phyloP scores from a whole-genome alignment of 805 yeast species.

The Starmerella geochares region DNA sequence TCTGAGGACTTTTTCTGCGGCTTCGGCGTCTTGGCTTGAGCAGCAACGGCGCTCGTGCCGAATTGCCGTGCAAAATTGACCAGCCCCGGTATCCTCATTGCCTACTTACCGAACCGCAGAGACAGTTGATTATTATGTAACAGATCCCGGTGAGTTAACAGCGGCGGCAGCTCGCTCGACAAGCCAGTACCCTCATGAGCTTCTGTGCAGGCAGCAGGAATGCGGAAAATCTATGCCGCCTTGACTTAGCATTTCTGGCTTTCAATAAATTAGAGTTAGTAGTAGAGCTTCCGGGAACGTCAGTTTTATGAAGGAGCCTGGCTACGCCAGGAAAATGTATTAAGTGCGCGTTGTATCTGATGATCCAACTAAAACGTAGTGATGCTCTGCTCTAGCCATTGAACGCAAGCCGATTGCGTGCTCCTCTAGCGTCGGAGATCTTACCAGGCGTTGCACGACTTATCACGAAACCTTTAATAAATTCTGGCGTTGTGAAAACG shows the following conservation, averaged over 20 bases:
- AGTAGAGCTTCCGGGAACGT: too few relatives aligned
- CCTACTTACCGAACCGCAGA: too few relatives aligned
- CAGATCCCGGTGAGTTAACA: too few relatives aligned
- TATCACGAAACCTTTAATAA: slow-evolving; percentile 1
- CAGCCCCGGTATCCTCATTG: neutral
- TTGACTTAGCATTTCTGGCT: too few relatives aligned
- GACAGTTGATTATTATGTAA: neutral
- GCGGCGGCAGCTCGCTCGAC: too few relatives aligned
- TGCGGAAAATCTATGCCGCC: too few relatives aligned
- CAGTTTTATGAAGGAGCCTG: too few relatives aligned
- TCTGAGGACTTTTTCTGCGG: slow-evolving; percentile 12
- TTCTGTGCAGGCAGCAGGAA: too few relatives aligned
- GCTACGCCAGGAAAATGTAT: neutral
- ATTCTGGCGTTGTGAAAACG: slow-evolving; percentile 3
- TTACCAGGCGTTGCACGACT: neutral
- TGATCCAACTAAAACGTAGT: too few relatives aligned
- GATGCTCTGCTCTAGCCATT: neutral
- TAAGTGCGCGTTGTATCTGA: neutral
- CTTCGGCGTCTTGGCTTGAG: slow-evolving; percentile 2
- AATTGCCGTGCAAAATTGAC: neutral
- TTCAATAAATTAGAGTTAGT: too few relatives aligned
- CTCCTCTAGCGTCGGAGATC: neutral
- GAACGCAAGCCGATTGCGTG: neutral
- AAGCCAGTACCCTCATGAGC: too few relatives aligned
- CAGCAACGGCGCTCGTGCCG: neutral